Evolutionary conservation across 768 basidiomycete species (phyloP).

Genomic region (Lactifluus volemus): DNA sequence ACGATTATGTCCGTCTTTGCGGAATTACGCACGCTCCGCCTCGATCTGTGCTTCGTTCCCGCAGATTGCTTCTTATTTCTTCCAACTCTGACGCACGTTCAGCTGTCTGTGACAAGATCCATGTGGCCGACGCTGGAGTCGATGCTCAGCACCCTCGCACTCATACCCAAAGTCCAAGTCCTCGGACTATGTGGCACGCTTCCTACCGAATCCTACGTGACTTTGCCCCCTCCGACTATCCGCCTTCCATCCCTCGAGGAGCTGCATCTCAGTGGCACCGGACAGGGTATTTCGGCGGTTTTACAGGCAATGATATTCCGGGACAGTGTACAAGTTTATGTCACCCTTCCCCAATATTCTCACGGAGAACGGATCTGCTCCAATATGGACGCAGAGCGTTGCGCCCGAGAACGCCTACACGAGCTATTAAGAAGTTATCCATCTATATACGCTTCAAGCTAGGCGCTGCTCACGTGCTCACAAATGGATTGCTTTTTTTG

Average conservation of each 20-base stretch:
- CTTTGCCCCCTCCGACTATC: not conserved
- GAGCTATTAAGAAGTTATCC: not conserved
- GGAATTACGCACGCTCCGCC: not conserved
- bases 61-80: not conserved
- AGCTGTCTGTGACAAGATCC: not conserved
- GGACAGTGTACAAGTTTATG: not conserved
- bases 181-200: conserved; percentile 7
- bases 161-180: not conserved
- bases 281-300: not conserved
- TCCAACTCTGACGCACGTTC: conserved; percentile 1
- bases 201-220: not conserved
- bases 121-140: conserved; percentile 4
- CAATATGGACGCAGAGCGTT: not conserved
- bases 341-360: not conserved
- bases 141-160: conserved; percentile 1
- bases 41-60: not conserved
- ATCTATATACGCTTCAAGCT: not conserved
- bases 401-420: not conserved
- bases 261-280: not conserved
- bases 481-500: not conserved
- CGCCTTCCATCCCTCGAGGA: not conserved
- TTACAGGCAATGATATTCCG: not conserved
- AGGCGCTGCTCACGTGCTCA: not conserved
- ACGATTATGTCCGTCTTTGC: not conserved
- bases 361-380: not conserved